Conservation (phyloP, 176 grass and related monocot species). For the Aegilops longissima region DNA sequence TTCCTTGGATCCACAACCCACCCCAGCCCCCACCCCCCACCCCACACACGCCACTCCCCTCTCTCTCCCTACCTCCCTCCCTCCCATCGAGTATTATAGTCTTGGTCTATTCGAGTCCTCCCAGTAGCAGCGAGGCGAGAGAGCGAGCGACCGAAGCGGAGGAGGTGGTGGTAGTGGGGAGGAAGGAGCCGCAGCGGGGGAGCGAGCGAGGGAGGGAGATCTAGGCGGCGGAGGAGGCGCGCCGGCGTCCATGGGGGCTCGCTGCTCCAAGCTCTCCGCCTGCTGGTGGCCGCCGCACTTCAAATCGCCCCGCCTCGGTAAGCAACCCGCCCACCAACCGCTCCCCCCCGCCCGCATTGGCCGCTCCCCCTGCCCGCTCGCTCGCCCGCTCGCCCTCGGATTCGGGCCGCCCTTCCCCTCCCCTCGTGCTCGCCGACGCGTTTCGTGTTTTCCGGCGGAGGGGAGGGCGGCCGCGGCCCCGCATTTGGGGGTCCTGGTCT, state of each 20-base stretch:
- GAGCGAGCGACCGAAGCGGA: background rate
- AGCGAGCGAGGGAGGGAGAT: conserved; percentile 19
- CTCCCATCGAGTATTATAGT: conserved; percentile 36
- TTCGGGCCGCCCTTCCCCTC: background rate
- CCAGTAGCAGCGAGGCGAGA: conserved; percentile 34
- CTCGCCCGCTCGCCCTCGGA: background rate
- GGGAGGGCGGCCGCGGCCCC: background rate
- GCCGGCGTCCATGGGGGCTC: conserved; percentile 56
- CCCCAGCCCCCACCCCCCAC: background rate
- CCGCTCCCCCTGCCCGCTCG: too few species aligned
- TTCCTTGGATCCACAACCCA: conserved; percentile 64
- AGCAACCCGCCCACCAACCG: background rate
- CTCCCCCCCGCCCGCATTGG: conserved; percentile 18
- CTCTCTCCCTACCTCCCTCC: background rate
- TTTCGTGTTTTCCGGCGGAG: background rate
- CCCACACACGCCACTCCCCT: background rate
- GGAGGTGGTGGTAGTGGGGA: conserved; percentile 21
- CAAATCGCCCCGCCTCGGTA: conserved; percentile 64
- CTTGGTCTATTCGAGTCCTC: conserved; percentile 47
- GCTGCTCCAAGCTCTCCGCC: conserved; percentile 72
- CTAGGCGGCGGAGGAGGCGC: background rate
- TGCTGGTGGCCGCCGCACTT: conserved; percentile 76
- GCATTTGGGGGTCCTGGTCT: conserved; percentile 48
- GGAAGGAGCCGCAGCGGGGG: conserved; percentile 13
- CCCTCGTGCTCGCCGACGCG: background rate